Conservation (phyloP, 139 green algal species). For the Coccomyxa sp. region DNA sequence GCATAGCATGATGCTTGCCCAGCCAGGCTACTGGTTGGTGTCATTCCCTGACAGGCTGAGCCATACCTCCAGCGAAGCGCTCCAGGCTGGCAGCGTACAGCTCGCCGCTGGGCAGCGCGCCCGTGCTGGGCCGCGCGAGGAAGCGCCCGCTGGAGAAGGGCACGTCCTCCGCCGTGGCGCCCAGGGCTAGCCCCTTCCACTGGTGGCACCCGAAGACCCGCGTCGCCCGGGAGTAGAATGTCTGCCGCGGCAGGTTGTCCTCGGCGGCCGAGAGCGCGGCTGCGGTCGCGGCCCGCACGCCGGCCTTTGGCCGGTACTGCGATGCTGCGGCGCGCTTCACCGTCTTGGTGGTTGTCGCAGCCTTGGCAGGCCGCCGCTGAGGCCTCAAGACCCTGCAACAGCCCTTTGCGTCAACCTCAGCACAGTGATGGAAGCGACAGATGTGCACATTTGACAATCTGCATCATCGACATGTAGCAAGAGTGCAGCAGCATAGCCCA, state of each 20-base stretch:
- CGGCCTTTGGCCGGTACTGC: neutral
- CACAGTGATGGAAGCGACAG: too few species aligned
- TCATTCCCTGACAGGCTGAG: neutral
- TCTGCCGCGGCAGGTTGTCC: slow-evolving; percentile 7
- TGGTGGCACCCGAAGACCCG: neutral
- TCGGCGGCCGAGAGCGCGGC: neutral
- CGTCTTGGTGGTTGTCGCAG: neutral
- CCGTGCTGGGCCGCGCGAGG: neutral
- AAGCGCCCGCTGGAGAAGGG: slow-evolving; percentile 1
- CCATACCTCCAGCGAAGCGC: neutral
- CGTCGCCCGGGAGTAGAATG: slow-evolving; percentile 6
- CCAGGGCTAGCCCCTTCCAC: slow-evolving; percentile 10
- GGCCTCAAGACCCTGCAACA: too few species aligned
- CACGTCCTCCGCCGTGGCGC: slow-evolving; percentile 15
- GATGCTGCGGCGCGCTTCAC: neutral
- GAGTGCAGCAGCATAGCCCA: too few species aligned
- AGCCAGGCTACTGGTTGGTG: neutral
- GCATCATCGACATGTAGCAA: too few species aligned
- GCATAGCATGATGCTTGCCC: neutral
- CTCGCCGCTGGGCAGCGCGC: neutral
- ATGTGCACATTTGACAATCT: too few species aligned
- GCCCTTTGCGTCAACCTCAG: too few species aligned
- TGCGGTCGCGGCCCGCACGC: neutral
- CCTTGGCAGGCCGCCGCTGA: too few species aligned
- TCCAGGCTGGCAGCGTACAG: neutral